Evolutionary conservation across 441 rosid genomes (phyloP).

Genomic region (Breynia disticha): DNA sequence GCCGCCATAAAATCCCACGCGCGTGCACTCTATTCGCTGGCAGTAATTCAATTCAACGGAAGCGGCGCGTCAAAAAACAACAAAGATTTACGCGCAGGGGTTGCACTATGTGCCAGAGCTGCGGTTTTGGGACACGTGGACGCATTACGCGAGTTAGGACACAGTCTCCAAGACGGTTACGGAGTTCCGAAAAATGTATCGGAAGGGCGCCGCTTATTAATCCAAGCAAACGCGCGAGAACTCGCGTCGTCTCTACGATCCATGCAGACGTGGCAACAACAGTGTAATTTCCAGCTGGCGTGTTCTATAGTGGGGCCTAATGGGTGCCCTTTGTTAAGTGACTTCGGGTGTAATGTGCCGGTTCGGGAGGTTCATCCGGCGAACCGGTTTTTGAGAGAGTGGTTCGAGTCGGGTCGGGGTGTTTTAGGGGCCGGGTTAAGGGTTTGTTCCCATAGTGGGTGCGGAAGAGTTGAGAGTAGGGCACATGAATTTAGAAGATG

Average conservation of each 20-base stretch:
- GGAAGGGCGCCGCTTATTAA: constrained; percentile 59
- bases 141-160: constrained; percentile 78
- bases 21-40: constrained; percentile 70
- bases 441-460: constrained; percentile 59
- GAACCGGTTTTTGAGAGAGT: constrained; percentile 50
- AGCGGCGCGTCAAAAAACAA: constrained; percentile 64
- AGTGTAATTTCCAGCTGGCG: too few relatives aligned
- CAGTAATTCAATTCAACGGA: constrained; percentile 86
- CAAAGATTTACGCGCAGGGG: constrained; percentile 67
- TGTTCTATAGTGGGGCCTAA: background rate
- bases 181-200: constrained; percentile 48
- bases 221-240: constrained; percentile 80
- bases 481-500: constrained; percentile 70
- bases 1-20: constrained; percentile 76
- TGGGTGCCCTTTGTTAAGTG: constrained; percentile 33
- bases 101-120: constrained; percentile 68
- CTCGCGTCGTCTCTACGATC: constrained; percentile 31
- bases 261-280: constrained; percentile 12
- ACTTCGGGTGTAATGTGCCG: constrained; percentile 43
- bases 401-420: constrained; percentile 43
- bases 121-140: constrained; percentile 66
- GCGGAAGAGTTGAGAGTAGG: constrained; percentile 84
- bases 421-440: constrained; percentile 28
- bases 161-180: constrained; percentile 91
- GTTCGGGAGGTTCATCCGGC: constrained; percentile 56